Percentiles rank a stretch among this genome's conserved stretches.
Evolutionary conservation across 768 basidiomycete species (phyloP).

Genomic region (Omphalotus guepiniiformis): DNA sequence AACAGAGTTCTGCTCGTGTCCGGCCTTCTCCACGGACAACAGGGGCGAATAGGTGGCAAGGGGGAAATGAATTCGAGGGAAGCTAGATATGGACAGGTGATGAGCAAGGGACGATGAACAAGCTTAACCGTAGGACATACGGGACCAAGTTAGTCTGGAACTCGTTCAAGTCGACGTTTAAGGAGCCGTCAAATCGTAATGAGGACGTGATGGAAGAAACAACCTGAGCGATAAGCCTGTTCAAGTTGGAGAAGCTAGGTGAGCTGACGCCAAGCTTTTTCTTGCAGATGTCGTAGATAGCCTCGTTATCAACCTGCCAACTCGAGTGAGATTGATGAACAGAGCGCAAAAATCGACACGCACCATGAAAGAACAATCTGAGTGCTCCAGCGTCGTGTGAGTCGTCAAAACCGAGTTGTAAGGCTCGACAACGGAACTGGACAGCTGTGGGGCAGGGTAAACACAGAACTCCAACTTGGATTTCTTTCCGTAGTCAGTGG

Average conservation of each 20-base stretch:
- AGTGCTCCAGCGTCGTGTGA: slow-evolving; percentile 97
- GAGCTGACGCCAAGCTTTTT: slow-evolving; percentile 80
- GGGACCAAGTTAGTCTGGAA: slow-evolving; percentile 99
- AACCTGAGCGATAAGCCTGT: slow-evolving; percentile 96
- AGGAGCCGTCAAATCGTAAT: slow-evolving; percentile 92
- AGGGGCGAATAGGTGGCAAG: slow-evolving; percentile 95
- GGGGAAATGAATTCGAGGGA: slow-evolving; percentile 99
- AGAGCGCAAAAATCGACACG: slow-evolving; percentile 13
- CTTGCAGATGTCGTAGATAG: slow-evolving; percentile 94
- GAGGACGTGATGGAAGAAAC: slow-evolving; percentile 98
- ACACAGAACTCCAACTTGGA: slow-evolving; percentile 98
- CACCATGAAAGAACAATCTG: slow-evolving; percentile 99
- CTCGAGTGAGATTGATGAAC: background rate
- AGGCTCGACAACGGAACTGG: slow-evolving; percentile 95
- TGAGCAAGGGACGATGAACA: slow-evolving; percentile 8
- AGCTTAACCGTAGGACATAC: slow-evolving; percentile 41
- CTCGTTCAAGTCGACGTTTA: slow-evolving; percentile 97
- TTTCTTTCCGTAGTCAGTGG: slow-evolving; percentile 98
- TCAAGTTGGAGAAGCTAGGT: slow-evolving; percentile 91
- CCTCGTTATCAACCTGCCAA: slow-evolving; percentile 76
- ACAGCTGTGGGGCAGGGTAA: slow-evolving; percentile 90
- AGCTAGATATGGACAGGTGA: slow-evolving; percentile 39
- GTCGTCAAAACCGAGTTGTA: slow-evolving; percentile 98
- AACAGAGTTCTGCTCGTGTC: slow-evolving; percentile 96
- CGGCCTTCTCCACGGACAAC: slow-evolving; percentile 91